Base-by-base conservation (phyloP, 306 rosid species). In the Fragaria iinumae region DNA sequence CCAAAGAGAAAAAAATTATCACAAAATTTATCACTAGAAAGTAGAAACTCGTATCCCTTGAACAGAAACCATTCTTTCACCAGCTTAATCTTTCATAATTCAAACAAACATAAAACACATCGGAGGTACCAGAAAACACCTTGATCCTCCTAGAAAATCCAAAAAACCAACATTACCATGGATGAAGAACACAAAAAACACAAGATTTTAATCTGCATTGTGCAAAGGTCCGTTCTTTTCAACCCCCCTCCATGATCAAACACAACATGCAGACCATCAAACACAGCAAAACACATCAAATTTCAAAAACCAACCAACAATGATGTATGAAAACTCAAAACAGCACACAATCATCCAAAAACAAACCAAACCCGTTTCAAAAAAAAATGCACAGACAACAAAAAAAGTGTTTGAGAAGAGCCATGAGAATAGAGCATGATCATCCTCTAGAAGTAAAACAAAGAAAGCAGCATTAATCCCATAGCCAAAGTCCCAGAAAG, bases 161-260 rank as follows among this genome's bases (percentile, higher is more conserved):
- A 73, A 39, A 43, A 66, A 38, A 81, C 45, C 14, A 45, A 68
- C 23, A 75, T 21, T 7, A 55, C 65, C 2, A 72, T 6, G 50
- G 5, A 76, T n/a, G 36, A 72, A 80, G 80, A 60, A 20, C 13
- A 81, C 68, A 38, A 80, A 27, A 6, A 53, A 50, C 79, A 72
- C 67, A 59, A 74, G 56, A 80, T 80, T 44, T 45, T 49, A 3
- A 89, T 53, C 82, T 84, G 79, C 96, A 91, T 87, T 91, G 89
- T 74, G 57, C 38, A 36, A 67, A 86, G 64, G 69, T 53, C 56
- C 45, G 70, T 60, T 76, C 71, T 45, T 29, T 50, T 16, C 29
- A 16, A 82, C 81, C 43, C 36, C 65, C 65, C 62, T 73, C 74
- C 65, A 80, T 65, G 79, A 87, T 85, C 88, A 76, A 76, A 17